Evolutionary conservation across 2,329 filamentous ascomycete genomes (phyloP), one percentile per base, ranked within the genome.

Genomic region (Polychaeton citri): DNA sequence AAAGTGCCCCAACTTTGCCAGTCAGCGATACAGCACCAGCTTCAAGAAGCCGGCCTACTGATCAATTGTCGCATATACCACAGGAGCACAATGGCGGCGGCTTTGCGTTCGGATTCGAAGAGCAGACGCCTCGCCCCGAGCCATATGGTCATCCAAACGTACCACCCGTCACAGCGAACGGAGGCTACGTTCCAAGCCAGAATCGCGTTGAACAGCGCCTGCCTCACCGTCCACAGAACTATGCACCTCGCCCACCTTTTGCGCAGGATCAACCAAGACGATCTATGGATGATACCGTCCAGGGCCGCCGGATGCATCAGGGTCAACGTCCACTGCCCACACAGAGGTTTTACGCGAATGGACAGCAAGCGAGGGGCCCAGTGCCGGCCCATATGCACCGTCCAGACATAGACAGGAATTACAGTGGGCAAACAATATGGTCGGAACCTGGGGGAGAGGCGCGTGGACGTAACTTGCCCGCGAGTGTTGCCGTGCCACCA

Each of bases 281-380:
- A 19, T 53, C 51, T 4, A 39, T 53, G 33, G 51, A 54, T 20
- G 50, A 53, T 39, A 42, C 41, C 4, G 42, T 44, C 30, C 40
- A 47, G 19, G 41, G 26, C 31, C 7, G 12, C 15, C 12, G 15
- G 7, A 10, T 49, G 36, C 50, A 50, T 19, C 39, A 48, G 21
- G 43, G 47, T 4, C 47, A 43, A 30, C 46, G 43, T 19, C 48
- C 48, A 16, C 49, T 44, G 12, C 30, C 34, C 17, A 24, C 21
- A 13, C 44, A 44, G 28, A 45, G 43, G 4, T 39, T 38, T 30
- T 35, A 36, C 10, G 32, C 33, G 10, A 35, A 43, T 32, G 38
- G 41, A 2, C 30, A 37, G 9, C 38, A 10, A 12, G 12, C 15
- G 7, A 10, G 12, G 15, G 15, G 24, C 7, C 24, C 24, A 12